Base-by-base conservation (phyloP, 2,329 filamentous ascomycete genomes). In the Teratosphaeria pseudoeucalypti region DNA sequence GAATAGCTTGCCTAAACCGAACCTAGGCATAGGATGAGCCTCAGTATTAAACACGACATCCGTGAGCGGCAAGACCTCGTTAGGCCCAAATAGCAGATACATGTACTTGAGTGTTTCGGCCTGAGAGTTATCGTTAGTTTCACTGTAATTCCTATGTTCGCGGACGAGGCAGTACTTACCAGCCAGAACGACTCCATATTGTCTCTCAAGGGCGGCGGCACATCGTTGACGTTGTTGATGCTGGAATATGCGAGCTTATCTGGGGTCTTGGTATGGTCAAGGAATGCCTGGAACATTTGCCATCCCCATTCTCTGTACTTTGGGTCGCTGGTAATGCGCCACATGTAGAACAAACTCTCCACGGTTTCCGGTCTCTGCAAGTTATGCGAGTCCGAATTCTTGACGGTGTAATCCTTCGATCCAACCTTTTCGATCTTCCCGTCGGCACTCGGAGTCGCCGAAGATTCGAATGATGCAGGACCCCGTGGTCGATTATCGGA, bases 151-250 rank as follows among this genome's bases (percentile, higher is more conserved):
- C 11, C 16, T 2, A 32, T 32, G 4, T 49, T 26, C 43, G 37
- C 52, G 34, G 11, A 26, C 9, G n/a, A 23, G 47, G 43, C 23
- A 52, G 11, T 34, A 76, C 87, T 77, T 76, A 90, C 88, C 79
- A 99, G 83, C 94, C 94, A 99, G 77, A 97, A 97, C 72, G 90
- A 95, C 77, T 99, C 94, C 92, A 99, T 96, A 67, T 97, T 97
- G 74, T 99, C 92, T 61, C 85, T 81, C 54, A 79, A 77, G 14
- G 78, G 73, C 0, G 90, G 85, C 23, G 92, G 91, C 10, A 94
- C 75, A 5, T 76, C 75, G 65, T 87, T 85, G 29, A 91, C 92
- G 70, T 95, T 84, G 19, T 81, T 81, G 62, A 97, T 79, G 65
- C 88, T 92, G 0, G 89, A 90, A 71, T 95, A 97, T 0, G 91